Conservation (phyloP, 2,329 filamentous ascomycete species). For the Blastomyces parvus region DNA sequence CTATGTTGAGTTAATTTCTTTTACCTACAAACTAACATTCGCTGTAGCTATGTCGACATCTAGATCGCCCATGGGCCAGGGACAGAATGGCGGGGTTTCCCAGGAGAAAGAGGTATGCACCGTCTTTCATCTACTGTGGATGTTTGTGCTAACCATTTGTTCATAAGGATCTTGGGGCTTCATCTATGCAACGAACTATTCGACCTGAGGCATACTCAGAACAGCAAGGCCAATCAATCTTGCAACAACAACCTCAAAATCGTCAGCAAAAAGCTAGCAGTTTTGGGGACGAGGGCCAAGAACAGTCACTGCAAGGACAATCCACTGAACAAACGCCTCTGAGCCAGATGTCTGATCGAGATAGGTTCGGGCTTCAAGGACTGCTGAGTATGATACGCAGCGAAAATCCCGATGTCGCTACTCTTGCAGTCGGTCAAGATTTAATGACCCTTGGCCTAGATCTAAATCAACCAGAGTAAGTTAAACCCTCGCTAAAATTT, state of each 20-base stretch:
- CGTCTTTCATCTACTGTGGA: conserved; percentile 1
- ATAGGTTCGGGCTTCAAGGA: conserved; percentile 52
- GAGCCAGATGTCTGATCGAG: conserved; percentile 50
- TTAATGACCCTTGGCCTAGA: conserved; percentile 55
- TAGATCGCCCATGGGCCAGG: conserved; percentile 36
- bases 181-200: conserved; percentile 23
- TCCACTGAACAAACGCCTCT: conserved; percentile 33
- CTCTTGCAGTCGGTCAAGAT: conserved; percentile 54
- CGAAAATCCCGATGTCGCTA: conserved; percentile 44
- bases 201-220: conserved; percentile 26
- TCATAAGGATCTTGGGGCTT: conserved; percentile 29
- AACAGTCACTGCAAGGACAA: conserved; percentile 25
- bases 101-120: conserved; percentile 34
- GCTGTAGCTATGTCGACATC: conserved; percentile 28
- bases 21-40: conserved; percentile 15
- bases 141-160: conserved; percentile 11
- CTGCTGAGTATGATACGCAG: conserved; percentile 49
- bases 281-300: conserved; percentile 20
- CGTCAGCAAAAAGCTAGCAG: conserved; percentile 26
- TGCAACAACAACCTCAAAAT: conserved; percentile 23
- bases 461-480: conserved; percentile 53
- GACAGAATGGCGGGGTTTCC: conserved; percentile 33
- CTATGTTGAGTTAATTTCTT: not conserved
- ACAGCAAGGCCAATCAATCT: conserved; percentile 21
- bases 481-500: conserved; percentile 8